Evolutionary conservation across 2,329 filamentous ascomycete species (phyloP).

Genomic region (Talaromyces sp.): DNA sequence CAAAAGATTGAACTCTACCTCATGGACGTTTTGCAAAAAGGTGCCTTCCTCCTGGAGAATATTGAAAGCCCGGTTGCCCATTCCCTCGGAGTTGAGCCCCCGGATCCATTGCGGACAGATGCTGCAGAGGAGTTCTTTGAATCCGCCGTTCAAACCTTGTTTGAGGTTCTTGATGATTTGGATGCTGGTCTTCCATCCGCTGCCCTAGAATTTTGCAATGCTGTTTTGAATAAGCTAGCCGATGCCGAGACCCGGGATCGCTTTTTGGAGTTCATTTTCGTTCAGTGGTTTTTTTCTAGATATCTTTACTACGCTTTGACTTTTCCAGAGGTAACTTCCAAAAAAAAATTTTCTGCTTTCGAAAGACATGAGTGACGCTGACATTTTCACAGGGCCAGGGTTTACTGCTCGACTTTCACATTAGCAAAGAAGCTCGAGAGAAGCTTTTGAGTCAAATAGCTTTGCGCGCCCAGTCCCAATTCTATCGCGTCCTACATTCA

Average conservation of each 20-base stretch:
- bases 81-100: slow-evolving; percentile 67
- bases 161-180: slow-evolving; percentile 81
- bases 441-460: slow-evolving; percentile 71
- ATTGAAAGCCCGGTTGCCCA: slow-evolving; percentile 72
- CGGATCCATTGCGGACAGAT: slow-evolving; percentile 69
- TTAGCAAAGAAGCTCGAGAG: slow-evolving; percentile 84
- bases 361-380: slow-evolving; percentile 13
- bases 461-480: slow-evolving; percentile 72
- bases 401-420: slow-evolving; percentile 81
- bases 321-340: slow-evolving; percentile 73
- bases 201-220: slow-evolving; percentile 77
- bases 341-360: background rate
- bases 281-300: slow-evolving; percentile 86
- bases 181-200: slow-evolving; percentile 85
- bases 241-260: slow-evolving; percentile 68
- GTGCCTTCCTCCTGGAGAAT: slow-evolving; percentile 83
- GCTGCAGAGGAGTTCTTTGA: slow-evolving; percentile 87
- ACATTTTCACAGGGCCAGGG: slow-evolving; percentile 51
- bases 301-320: slow-evolving; percentile 81
- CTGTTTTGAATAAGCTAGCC: slow-evolving; percentile 71
- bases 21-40: slow-evolving; percentile 90
- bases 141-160: slow-evolving; percentile 73
- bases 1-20: slow-evolving; percentile 90
- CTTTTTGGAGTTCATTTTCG: slow-evolving; percentile 79
- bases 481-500: slow-evolving; percentile 68